These are phyloP conservation scores for Leccinum colubrinum DNA, from an alignment of 1,284 basidiomycete species.

Conservation along the genomic window DNA sequence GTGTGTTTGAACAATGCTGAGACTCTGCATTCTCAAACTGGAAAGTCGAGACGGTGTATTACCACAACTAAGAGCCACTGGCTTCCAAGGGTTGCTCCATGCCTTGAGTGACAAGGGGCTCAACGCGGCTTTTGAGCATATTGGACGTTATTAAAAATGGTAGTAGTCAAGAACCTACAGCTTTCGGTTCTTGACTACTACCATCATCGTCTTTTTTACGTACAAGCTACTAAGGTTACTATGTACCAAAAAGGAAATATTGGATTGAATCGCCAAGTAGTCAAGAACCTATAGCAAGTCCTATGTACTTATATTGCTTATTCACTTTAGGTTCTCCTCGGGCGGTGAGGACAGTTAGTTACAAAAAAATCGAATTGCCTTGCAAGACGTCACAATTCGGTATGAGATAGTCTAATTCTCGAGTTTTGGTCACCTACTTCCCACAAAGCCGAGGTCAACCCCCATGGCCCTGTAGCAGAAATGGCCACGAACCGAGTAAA, in stretches of 20 bases:
- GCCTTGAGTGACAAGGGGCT: neutral
- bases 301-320: neutral
- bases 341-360: too few species aligned
- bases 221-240: neutral
- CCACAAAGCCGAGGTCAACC: conserved; percentile 6
- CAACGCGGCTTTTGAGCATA: neutral
- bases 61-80: neutral
- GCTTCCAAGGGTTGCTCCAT: neutral
- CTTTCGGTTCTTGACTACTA: neutral
- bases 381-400: neutral
- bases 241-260: neutral
- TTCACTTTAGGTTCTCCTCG: too few species aligned
- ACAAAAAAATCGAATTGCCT: neutral
- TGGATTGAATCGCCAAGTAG: neutral
- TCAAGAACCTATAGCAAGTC: neutral
- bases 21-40: neutral
- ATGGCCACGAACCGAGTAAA: conserved; percentile 11
- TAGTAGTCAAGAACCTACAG: neutral
- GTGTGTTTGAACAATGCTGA: neutral
- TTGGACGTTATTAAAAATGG: neutral
- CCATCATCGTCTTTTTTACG: neutral
- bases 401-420: neutral
- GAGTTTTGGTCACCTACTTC: conserved; percentile 9
- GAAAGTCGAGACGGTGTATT: neutral
- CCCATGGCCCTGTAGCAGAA: conserved; percentile 7